Evolutionary conservation across 2,329 filamentous ascomycete genomes (phyloP), one percentile per base, ranked within the genome.

Genomic region (Coniella vitis): DNA sequence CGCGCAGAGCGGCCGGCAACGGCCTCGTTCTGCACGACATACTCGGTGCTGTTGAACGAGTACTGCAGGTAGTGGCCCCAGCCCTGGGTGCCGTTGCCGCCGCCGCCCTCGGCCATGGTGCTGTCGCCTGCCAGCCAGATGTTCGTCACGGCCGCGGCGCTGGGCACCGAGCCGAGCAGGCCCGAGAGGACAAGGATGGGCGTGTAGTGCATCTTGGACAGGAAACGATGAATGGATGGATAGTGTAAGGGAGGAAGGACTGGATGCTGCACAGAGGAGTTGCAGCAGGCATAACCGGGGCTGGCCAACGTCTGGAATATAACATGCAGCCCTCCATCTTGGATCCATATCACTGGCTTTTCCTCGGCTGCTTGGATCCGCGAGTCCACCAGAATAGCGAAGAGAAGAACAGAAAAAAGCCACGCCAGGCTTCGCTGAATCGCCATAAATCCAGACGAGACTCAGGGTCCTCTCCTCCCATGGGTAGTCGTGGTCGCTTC

Each of bases 1-100:
- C 83, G 75, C 1, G 83, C 81, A 21, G 76, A 82, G 43, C 83
- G 78, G 17, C 84, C 84, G 8, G 72, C 81, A 16, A 84, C 74
- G 29, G 84, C 84, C 46, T 77, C 69, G 69, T 87, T 87, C 56
- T 72, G 68, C 5, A 85, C 74, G 0, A 68, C 63, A n/a, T 61
- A 61, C 9, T 57, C 47, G 9, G 57, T 54, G 10, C 70, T 65
- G 49, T 63, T 61, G 54, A 79, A 64, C 12, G 71, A 77, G 58
- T 77, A 72, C 40, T 70, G 67, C 13, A 86, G 68, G 59, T 76
- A 81, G 54, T 75, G 66, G 17, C 81, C 83, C 81, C 83, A 86
- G 38, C 83, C 83, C 73, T 70, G 57, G 2, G 63, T 70, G 7
- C 67, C 67, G 14, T 65, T 63, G 7, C 67, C 70, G 25, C 69